phyloP scores from a whole-genome alignment of 441 rosid genomes.

The Dalechampia spathulata region DNA sequence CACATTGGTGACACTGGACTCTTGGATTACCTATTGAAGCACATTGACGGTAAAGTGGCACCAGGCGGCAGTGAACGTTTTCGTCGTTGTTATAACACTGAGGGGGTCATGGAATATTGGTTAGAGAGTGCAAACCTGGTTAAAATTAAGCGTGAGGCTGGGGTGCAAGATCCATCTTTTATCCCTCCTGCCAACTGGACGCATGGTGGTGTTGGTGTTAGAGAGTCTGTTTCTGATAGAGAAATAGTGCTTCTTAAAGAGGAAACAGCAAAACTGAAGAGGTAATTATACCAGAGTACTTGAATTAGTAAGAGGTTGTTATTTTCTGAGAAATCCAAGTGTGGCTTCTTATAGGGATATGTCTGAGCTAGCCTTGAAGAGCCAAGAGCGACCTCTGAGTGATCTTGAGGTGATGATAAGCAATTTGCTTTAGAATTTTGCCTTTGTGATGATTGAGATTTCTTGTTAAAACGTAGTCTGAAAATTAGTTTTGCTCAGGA shows the following conservation, averaged over 20 bases:
- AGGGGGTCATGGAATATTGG: slow-evolving; percentile 85
- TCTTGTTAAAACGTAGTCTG: slow-evolving; percentile 13
- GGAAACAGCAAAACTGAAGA: slow-evolving; percentile 65
- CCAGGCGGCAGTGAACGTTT: slow-evolving; percentile 76
- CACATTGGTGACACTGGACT: slow-evolving; percentile 87
- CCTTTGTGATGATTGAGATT: not conserved
- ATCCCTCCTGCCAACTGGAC: slow-evolving; percentile 57
- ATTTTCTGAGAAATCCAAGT: slow-evolving; percentile 1
- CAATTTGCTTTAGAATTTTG: slow-evolving; percentile 3
- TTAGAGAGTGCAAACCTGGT: slow-evolving; percentile 68
- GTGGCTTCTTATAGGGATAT: slow-evolving; percentile 41
- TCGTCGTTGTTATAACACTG: slow-evolving; percentile 75
- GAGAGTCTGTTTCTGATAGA: slow-evolving; percentile 34
- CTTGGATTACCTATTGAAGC: slow-evolving; percentile 84
- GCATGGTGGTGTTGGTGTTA: slow-evolving; percentile 25
- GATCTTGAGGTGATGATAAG: slow-evolving; percentile 44
- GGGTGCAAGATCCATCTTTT: slow-evolving; percentile 49
- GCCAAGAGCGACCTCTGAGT: slow-evolving; percentile 35
- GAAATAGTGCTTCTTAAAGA: slow-evolving; percentile 49
- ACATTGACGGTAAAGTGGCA: slow-evolving; percentile 77
- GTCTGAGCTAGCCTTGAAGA: slow-evolving; percentile 40
- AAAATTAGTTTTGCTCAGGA: slow-evolving; percentile 28
- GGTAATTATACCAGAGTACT: slow-evolving; percentile 30
- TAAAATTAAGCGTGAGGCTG: slow-evolving; percentile 52
- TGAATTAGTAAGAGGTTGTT: not conserved